These are phyloP conservation scores for Sarocladium strictum DNA, from an alignment of 2,329 filamentous ascomycete species.

Conservation along the genomic window DNA sequence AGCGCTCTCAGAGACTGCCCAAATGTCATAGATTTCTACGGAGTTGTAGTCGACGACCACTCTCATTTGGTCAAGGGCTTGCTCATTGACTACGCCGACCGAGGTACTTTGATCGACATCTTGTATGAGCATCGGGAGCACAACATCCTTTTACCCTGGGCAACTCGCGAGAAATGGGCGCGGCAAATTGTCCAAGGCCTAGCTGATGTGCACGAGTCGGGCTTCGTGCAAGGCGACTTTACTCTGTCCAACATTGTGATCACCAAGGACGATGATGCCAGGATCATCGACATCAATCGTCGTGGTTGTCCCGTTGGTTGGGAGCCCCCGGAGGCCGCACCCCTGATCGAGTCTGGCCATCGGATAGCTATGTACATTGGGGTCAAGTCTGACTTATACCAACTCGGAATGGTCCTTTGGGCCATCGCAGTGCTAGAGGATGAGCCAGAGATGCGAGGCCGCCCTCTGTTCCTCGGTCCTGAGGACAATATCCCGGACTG, in stretches of 20 bases:
- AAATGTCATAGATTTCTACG: conserved; percentile 81
- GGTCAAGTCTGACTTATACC: conserved; percentile 93
- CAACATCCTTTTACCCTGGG: conserved; percentile 56
- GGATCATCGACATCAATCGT: conserved; percentile 98
- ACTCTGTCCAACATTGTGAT: conserved; percentile 97
- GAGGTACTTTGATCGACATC: conserved; percentile 84
- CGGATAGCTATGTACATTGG: conserved; percentile 96
- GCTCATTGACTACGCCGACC: conserved; percentile 79
- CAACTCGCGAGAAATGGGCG: conserved; percentile 77
- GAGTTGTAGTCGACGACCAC: conserved; percentile 83
- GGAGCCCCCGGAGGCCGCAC: conserved; percentile 89
- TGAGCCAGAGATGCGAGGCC: conserved; percentile 74
- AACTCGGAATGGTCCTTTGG: conserved; percentile 97
- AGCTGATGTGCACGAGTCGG: conserved; percentile 88
- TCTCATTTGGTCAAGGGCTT: conserved; percentile 80
- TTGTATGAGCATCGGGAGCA: conserved; percentile 71
- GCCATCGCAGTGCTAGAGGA: conserved; percentile 81
- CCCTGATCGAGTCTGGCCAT: conserved; percentile 80
- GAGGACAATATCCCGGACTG: conserved; percentile 67
- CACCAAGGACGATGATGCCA: conserved; percentile 74
- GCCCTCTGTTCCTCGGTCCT: conserved; percentile 58
- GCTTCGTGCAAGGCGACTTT: conserved; percentile 96
- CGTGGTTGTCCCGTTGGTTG: conserved; percentile 95
- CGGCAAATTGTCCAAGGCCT: conserved; percentile 84
- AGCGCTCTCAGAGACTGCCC: conserved; percentile 65